Evolutionary conservation across 441 rosid genomes (phyloP).

Genomic region (Populus trichocarpa): DNA sequence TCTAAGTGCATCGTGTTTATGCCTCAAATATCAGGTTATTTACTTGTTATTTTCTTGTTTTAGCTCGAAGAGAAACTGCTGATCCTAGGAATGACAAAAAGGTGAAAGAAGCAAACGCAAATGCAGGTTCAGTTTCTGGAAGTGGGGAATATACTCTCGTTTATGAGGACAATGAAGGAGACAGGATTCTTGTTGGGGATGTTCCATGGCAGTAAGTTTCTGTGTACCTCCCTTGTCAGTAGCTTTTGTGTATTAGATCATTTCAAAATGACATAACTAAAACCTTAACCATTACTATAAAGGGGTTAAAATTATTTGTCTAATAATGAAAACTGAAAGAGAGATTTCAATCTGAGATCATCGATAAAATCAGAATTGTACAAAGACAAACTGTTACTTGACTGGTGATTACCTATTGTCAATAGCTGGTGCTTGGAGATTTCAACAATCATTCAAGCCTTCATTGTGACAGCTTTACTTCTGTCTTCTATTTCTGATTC

Average conservation of each 20-base stretch:
- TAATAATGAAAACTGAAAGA: too few species aligned
- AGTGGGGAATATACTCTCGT: slow-evolving; percentile 28
- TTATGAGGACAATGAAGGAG: slow-evolving; percentile 43
- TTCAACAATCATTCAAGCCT: too few species aligned
- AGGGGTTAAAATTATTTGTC: too few species aligned
- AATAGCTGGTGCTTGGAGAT: too few species aligned
- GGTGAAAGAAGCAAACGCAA: slow-evolving; percentile 27
- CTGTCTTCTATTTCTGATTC: background rate
- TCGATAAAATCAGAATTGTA: too few species aligned
- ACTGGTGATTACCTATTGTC: too few species aligned
- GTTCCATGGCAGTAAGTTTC: slow-evolving; percentile 43
- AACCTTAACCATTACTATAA: too few species aligned
- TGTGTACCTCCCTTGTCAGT: too few species aligned
- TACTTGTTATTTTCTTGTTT: slow-evolving; percentile 3
- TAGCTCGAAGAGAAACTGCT: slow-evolving; percentile 11
- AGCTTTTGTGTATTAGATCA: too few species aligned
- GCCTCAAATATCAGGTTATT: background rate
- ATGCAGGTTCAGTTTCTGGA: slow-evolving; percentile 22
- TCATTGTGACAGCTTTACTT: background rate
- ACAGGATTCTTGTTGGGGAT: slow-evolving; percentile 31
- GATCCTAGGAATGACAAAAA: background rate
- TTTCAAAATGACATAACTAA: too few species aligned
- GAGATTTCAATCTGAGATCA: too few species aligned
- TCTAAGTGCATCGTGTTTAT: background rate
- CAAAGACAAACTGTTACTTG: too few species aligned